A percentile compares a stretch with the other conserved stretches of the same genome.
These are phyloP conservation scores for Hyphopichia pseudoburtonii DNA, from an alignment of 1,139 yeast genomes.

Conservation along the genomic window DNA sequence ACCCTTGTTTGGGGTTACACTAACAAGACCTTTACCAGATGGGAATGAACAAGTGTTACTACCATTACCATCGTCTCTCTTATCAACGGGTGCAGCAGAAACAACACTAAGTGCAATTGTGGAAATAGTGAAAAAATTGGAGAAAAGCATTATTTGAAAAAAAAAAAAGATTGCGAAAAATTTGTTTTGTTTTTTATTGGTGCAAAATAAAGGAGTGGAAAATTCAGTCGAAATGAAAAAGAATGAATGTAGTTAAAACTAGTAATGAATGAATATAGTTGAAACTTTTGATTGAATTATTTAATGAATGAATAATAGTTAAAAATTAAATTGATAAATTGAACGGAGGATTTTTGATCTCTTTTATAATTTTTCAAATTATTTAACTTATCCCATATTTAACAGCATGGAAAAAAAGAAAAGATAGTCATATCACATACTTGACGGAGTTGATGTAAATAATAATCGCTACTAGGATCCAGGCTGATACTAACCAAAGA, in stretches of 20 bases:
- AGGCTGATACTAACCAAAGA: no score
- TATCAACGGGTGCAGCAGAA: constrained; percentile 24
- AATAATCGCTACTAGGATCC: no score
- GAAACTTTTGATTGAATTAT: neutral
- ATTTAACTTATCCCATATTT: no score
- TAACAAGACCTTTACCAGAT: constrained; percentile 59
- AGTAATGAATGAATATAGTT: constrained; percentile 2
- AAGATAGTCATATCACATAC: no score
- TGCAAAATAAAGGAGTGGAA: constrained; percentile 6
- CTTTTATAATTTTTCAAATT: no score
- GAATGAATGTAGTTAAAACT: no score
- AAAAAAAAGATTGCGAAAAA: constrained; percentile 6
- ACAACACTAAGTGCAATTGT: constrained; percentile 20
- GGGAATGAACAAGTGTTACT: constrained; percentile 65
- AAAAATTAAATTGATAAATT: no score
- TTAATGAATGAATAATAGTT: no score
- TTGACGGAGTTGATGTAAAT: no score
- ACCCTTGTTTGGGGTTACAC: constrained; percentile 54
- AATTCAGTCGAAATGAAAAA: neutral
- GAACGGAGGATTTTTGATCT: no score
- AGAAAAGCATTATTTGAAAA: constrained; percentile 21
- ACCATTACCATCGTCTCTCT: no score
- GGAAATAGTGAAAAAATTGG: constrained; percentile 14
- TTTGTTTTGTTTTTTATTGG: constrained; percentile 3
- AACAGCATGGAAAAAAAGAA: no score